Evolutionary conservation across 176 grass and related monocot genomes (phyloP).

Genomic region (Aegilops speltoides): DNA sequence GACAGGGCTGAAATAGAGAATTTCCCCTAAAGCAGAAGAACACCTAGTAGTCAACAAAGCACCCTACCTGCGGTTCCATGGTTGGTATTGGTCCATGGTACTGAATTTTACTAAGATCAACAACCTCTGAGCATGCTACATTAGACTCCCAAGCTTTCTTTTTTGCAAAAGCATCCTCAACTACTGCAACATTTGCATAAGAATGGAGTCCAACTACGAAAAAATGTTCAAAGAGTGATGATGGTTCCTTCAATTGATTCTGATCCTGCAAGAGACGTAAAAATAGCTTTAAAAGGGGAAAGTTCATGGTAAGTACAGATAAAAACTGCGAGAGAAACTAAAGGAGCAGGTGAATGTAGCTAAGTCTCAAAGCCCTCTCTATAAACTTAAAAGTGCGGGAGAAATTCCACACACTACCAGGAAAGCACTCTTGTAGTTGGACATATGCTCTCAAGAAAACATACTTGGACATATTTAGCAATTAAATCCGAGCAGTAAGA

Average conservation of each 20-base stretch:
- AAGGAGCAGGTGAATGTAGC: background rate
- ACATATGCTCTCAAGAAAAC: background rate
- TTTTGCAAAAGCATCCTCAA: slow-evolving; percentile 96
- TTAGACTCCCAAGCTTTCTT: slow-evolving; percentile 86
- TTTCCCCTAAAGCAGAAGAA: slow-evolving; percentile 11
- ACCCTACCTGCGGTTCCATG: slow-evolving; percentile 89
- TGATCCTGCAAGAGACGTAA: slow-evolving; percentile 57
- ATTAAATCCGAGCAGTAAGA: background rate
- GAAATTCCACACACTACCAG: background rate
- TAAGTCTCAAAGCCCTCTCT: background rate
- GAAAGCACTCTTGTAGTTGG: background rate
- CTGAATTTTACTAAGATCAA: slow-evolving; percentile 69
- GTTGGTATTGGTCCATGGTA: slow-evolving; percentile 66
- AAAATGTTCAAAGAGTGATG: slow-evolving; percentile 82
- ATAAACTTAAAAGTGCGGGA: background rate
- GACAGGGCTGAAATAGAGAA: background rate
- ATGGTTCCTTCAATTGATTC: slow-evolving; percentile 60
- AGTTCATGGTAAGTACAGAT: background rate
- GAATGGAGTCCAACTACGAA: slow-evolving; percentile 93
- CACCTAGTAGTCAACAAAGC: slow-evolving; percentile 17
- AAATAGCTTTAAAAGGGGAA: slow-evolving; percentile 9
- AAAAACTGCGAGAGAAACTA: slow-evolving; percentile 17
- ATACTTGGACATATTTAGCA: background rate
- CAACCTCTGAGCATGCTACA: slow-evolving; percentile 58
- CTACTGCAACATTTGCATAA: slow-evolving; percentile 78